Percentiles rank a stretch among this genome's conserved stretches.
phyloP scores from a whole-genome alignment of 1,139 yeast genomes.

The Neolecta irregularis region DNA sequence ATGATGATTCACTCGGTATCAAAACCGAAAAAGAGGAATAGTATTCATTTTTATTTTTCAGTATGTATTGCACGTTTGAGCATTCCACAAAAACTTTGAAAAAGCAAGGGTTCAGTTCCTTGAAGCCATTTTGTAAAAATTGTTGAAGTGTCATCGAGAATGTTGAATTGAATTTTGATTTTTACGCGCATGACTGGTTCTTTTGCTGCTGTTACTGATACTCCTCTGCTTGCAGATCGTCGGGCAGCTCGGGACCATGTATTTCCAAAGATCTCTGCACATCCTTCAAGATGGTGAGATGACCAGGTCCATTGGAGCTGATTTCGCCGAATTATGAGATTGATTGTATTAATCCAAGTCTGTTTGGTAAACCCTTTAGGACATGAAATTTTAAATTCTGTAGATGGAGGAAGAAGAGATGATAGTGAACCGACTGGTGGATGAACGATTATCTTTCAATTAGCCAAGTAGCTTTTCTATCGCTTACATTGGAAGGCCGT shows the following conservation, averaged over 20 bases:
- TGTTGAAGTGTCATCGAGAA: too few species aligned
- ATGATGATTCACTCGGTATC: neutral
- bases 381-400: neutral
- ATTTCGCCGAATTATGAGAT: neutral
- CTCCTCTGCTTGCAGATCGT: constrained; percentile 7
- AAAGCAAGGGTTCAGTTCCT: constrained; percentile 12
- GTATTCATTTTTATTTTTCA: neutral
- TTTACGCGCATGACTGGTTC: constrained; percentile 3
- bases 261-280: constrained; percentile 10
- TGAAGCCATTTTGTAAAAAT: constrained; percentile 14
- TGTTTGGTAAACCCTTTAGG: too few species aligned
- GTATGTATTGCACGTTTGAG: constrained; percentile 10
- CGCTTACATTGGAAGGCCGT: constrained; percentile 6
- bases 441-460: neutral
- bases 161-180: too few species aligned
- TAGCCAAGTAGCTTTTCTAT: neutral
- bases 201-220: constrained; percentile 1
- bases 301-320: too few species aligned
- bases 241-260: constrained; percentile 17
- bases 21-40: neutral
- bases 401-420: constrained; percentile 3
- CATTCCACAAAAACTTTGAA: constrained; percentile 17
- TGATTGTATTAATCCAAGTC: constrained; percentile 1
- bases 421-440: neutral
- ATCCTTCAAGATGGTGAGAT: too few species aligned